Base-by-base conservation (phyloP, 495 filamentous ascomycete species). In the Trichocladium antarcticum region DNA sequence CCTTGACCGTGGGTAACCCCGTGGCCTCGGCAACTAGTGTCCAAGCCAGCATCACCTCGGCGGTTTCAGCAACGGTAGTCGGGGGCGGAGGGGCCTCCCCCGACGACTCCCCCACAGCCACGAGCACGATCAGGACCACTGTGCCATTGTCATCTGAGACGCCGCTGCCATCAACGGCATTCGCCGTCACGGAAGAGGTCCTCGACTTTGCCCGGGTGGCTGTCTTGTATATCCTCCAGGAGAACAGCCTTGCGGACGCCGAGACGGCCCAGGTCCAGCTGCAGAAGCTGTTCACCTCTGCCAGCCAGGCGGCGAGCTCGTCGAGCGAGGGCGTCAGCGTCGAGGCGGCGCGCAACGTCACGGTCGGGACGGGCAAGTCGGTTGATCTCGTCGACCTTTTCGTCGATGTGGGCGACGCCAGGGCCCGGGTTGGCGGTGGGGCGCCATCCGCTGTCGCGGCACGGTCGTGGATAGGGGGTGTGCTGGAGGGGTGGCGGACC, bases 171-270 rank as follows among this genome's bases (percentile, higher is more conserved):
- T 62, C 59, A 0, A 28, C 51, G 15, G 54, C 53, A 11, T 73
- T 75, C 24, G 54, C 40, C 3, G 61, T 69, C 17, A 72, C 67
- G 1, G 62, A 78, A 14, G 70, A 77, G 19, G 67, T 72, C 2
- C 61, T 83, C 1, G 82, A 87, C 59, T 86, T 87, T 65, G 77
- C 81, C 4, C 75, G 83, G 6, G 68, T 82, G 9, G 72, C 70
- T 0, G 73, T 87, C 6, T 64, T 87, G 37, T 81, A 67, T 51
- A 63, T 85, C 29, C 68, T 85, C 7, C 81, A 84, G 45, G 64
- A 77, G 45, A 67, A 74, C 21, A 60, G 58, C 0, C 55, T 85
- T 0, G 53, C 61, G 15, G 62, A 59, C 24, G 83, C 83, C 6
- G 72, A 76, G 28, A 61, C 54, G 10, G 81, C 81, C 27, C 81